Conservation (phyloP, 225 moss, liverwort and hornwort genomes). For the Anthoceros angustus region DNA sequence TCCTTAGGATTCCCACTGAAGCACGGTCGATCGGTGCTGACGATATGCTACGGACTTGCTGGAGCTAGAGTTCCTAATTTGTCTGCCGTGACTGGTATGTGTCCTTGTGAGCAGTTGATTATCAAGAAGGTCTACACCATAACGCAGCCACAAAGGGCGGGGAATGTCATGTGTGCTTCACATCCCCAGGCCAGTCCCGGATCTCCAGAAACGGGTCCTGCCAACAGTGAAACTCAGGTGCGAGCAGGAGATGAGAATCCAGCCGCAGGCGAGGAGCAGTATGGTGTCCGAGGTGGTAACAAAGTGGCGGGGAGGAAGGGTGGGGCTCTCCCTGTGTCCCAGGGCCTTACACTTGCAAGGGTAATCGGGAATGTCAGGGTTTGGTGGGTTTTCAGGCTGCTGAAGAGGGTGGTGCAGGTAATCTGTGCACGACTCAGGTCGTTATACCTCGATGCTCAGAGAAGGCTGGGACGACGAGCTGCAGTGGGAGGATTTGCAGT, state of each 20-base stretch:
- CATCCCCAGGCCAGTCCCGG: background rate
- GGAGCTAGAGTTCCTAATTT: background rate
- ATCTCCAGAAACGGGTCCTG: background rate
- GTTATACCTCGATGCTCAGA: conserved; percentile 13
- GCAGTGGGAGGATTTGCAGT: conserved; percentile 25
- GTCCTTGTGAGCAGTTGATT: background rate
- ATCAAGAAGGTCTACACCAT: background rate
- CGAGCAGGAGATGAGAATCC: background rate
- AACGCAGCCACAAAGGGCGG: background rate
- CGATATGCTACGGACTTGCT: conserved; percentile 16
- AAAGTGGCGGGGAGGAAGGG: background rate
- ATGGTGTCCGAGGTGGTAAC: background rate
- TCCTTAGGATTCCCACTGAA: background rate
- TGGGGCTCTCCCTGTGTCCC: too few species aligned
- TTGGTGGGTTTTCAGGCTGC: background rate
- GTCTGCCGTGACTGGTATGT: background rate
- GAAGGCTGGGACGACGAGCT: conserved; percentile 12
- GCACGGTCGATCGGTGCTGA: background rate
- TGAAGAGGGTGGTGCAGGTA: background rate
- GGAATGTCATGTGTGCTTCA: background rate
- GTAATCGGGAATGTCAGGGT: background rate
- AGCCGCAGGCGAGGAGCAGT: background rate
- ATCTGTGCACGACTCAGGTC: conserved; percentile 32
- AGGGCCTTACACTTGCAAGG: background rate
- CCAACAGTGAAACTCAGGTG: background rate